Conservation (phyloP, 257 asterid species). For the Sherardia arvensis region DNA sequence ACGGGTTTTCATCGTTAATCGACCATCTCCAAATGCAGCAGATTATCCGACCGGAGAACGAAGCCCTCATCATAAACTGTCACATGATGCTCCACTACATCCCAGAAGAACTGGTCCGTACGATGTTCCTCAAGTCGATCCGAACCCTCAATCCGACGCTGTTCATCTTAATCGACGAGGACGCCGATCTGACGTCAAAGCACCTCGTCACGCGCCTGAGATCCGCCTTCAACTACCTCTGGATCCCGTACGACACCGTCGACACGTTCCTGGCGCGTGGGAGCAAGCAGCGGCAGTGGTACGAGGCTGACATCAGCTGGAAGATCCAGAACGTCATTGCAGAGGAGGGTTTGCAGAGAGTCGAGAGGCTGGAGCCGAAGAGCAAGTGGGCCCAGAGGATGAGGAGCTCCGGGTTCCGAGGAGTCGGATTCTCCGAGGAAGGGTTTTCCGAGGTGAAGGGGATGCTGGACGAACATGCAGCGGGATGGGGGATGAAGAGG, state of each 20-base stretch:
- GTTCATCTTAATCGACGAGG: constrained; percentile 69
- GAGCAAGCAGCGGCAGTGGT: constrained; percentile 78
- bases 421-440: constrained; percentile 49
- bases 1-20: constrained; percentile 58
- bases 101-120: constrained; percentile 61
- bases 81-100: constrained; percentile 89
- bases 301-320: constrained; percentile 85
- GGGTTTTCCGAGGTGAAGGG: constrained; percentile 56
- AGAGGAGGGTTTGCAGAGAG: constrained; percentile 57
- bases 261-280: constrained; percentile 70
- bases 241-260: constrained; percentile 89
- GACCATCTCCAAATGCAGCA: constrained; percentile 51
- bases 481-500: constrained; percentile 93
- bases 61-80: constrained; percentile 76
- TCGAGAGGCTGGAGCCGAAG: constrained; percentile 71
- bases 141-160: constrained; percentile 52
- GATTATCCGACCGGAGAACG: constrained; percentile 28
- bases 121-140: constrained; percentile 49
- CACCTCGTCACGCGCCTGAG: constrained; percentile 52
- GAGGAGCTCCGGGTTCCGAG: constrained; percentile 54
- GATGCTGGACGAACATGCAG: constrained; percentile 91
- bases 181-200: constrained; percentile 74
- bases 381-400: constrained; percentile 65
- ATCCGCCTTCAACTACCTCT: constrained; percentile 74
- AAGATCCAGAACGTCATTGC: constrained; percentile 82